Conservation (phyloP, 768 basidiomycete species). For the Boletus sp. region DNA sequence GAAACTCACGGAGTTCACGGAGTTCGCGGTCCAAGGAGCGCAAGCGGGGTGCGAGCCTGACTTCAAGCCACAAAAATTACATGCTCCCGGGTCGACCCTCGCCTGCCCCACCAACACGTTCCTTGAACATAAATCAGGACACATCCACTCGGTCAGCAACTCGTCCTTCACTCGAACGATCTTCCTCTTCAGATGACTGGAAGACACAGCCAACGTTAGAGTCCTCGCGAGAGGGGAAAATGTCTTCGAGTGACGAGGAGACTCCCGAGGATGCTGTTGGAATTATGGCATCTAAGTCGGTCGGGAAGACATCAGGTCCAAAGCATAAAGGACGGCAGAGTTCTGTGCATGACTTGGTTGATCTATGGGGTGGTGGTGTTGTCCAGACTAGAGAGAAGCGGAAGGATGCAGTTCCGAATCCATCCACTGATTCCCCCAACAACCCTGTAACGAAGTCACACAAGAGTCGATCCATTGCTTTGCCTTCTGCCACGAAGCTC, state of each 20-base stretch:
- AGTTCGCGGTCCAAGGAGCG: constrained; percentile 38
- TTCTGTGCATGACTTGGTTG: constrained; percentile 81
- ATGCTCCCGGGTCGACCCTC: constrained; percentile 3
- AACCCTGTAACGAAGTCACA: constrained; percentile 15
- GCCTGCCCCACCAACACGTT: constrained; percentile 1
- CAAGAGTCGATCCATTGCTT: constrained; percentile 21
- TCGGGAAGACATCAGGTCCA: constrained; percentile 25
- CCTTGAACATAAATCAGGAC: constrained; percentile 11
- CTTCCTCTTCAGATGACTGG: constrained; percentile 47
- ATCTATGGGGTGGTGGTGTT: constrained; percentile 66
- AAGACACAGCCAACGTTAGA: constrained; percentile 36
- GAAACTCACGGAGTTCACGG: constrained; percentile 23
- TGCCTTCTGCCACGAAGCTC: constrained; percentile 18
- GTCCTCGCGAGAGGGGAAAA: constrained; percentile 27
- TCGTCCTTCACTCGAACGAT: constrained; percentile 12
- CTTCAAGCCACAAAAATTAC: constrained; percentile 9
- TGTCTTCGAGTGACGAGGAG: constrained; percentile 56
- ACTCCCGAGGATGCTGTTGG: constrained; percentile 47
- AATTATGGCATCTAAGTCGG: constrained; percentile 20
- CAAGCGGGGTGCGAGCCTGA: constrained; percentile 10
- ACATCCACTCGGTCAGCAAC: neutral
- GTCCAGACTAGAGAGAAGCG: constrained; percentile 43
- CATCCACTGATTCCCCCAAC: constrained; percentile 15
- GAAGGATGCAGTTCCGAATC: constrained; percentile 18
- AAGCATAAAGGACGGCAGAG: constrained; percentile 57